phyloP scores from a whole-genome alignment of 805 yeast genomes.

The Candida arabinofermentans region DNA sequence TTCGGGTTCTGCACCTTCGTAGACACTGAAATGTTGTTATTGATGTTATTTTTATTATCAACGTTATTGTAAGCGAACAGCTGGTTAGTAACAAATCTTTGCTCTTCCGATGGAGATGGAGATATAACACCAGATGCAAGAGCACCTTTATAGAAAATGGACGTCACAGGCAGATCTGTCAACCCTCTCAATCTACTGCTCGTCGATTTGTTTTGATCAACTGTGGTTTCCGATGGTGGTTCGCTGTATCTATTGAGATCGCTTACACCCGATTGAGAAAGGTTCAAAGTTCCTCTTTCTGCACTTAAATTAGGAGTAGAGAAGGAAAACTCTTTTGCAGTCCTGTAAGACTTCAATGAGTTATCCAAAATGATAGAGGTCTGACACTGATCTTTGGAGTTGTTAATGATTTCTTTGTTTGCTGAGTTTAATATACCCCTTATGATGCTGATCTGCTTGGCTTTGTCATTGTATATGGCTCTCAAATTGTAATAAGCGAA shows the following conservation, averaged over 20 bases:
- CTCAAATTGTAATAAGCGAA: constrained; percentile 50
- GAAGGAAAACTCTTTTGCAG: constrained; percentile 3
- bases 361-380: constrained; percentile 6
- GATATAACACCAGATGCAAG: neutral
- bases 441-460: constrained; percentile 21
- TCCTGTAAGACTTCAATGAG: constrained; percentile 4
- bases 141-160: constrained; percentile 2
- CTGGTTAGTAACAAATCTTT: neutral
- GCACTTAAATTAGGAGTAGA: constrained; percentile 12
- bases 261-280: neutral
- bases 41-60: neutral
- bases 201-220: neutral
- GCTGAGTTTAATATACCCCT: constrained; percentile 16
- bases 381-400: constrained; percentile 1
- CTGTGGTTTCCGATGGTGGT: neutral
- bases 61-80: neutral
- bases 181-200: neutral
- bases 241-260: neutral
- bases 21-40: neutral
- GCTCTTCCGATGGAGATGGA: neutral
- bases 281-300: constrained; percentile 10
- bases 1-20: neutral
- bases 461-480: constrained; percentile 34
- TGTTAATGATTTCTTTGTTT: constrained; percentile 7
- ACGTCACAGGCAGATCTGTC: neutral